phyloP scores from a whole-genome alignment of 495 filamentous ascomycete species.

The Acidomyces sp. region DNA sequence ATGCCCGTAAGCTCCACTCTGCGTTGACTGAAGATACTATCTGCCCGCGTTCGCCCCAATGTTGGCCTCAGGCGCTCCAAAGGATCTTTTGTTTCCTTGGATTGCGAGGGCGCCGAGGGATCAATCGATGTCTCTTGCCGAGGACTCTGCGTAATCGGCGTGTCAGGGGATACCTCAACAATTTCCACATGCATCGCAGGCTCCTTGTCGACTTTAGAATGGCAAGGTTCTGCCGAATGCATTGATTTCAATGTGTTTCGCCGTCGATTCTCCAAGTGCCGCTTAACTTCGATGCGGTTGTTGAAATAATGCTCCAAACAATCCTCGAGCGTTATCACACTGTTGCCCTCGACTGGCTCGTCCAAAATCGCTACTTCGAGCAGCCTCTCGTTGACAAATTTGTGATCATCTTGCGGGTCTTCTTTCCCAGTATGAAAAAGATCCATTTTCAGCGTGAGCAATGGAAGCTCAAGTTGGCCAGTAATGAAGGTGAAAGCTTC shows the following conservation, averaged over 20 bases:
- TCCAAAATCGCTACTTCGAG: conserved; percentile 77
- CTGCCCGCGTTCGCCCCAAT: conserved; percentile 32
- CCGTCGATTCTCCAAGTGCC: conserved; percentile 48
- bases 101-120: conserved; percentile 26
- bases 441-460: conserved; percentile 86
- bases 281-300: conserved; percentile 77
- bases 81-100: not conserved
- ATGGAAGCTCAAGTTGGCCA: conserved; percentile 70
- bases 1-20: conserved; percentile 35
- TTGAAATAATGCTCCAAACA: conserved; percentile 93
- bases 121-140: conserved; percentile 28
- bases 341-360: conserved; percentile 43
- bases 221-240: conserved; percentile 11
- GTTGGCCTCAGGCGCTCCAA: conserved; percentile 18
- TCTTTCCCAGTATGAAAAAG: conserved; percentile 84
- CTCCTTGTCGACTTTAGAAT: conserved; percentile 30
- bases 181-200: conserved; percentile 48
- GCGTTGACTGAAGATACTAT: conserved; percentile 52
- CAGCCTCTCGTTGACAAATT: conserved; percentile 79
- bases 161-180: conserved; percentile 38
- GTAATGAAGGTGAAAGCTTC: conserved; percentile 94
- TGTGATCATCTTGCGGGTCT: conserved; percentile 74
- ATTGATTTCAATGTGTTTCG: conserved; percentile 43
- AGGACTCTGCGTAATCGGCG: conserved; percentile 26
- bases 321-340: conserved; percentile 64